These are phyloP conservation scores for Yamadazyma paraphyllophila DNA, from an alignment of 805 yeast genomes.

Conservation along the genomic window DNA sequence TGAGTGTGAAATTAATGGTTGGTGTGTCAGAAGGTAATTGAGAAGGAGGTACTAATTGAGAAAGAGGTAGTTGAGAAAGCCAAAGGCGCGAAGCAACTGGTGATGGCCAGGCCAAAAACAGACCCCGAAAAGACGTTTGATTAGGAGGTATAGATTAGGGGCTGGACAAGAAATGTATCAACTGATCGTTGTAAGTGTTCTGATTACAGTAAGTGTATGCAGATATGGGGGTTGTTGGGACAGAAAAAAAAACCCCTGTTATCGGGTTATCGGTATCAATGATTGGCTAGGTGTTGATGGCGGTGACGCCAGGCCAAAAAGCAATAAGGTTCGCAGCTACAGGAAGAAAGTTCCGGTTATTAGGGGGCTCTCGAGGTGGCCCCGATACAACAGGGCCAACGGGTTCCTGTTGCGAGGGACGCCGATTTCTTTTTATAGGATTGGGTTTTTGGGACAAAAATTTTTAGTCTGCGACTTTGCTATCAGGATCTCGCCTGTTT, in stretches of 20 bases:
- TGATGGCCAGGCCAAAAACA: too few relatives aligned
- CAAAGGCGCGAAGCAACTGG: neutral
- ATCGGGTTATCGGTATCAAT: conserved; percentile 6
- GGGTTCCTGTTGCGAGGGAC: neutral
- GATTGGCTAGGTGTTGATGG: conserved; percentile 6
- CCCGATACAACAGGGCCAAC: neutral
- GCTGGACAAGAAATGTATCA: neutral
- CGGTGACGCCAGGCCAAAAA: neutral
- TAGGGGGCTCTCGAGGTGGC: too few relatives aligned
- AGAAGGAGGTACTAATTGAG: too few relatives aligned
- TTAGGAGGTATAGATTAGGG: neutral
- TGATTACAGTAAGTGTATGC: neutral
- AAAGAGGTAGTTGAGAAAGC: too few relatives aligned
- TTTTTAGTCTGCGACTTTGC: neutral
- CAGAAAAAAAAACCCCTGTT: neutral
- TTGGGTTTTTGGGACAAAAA: neutral
- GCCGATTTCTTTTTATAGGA: neutral
- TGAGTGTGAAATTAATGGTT: too few relatives aligned
- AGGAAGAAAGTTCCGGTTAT: too few relatives aligned
- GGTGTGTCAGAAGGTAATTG: too few relatives aligned
- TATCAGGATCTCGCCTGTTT: neutral
- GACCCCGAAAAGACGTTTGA: too few relatives aligned
- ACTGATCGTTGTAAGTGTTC: neutral
- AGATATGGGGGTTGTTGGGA: neutral
- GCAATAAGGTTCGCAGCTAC: neutral